Base-by-base conservation (phyloP, 768 basidiomycete species). In the Macrolepiota fuliginosa region DNA sequence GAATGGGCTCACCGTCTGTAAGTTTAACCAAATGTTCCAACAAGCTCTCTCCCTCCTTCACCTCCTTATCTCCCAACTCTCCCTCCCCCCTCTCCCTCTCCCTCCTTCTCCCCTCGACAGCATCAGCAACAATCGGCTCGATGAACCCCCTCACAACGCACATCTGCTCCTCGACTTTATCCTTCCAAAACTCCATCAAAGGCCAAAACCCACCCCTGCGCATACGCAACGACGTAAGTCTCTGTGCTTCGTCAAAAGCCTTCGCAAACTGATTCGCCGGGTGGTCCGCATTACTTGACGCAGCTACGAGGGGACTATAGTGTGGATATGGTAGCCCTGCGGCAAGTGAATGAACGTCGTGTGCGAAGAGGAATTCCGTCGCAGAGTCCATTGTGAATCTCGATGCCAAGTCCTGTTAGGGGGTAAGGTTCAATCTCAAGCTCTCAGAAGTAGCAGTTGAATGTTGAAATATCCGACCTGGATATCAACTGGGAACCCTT, bases 301-400 rank as follows among this genome's bases (percentile, higher is more conserved):
- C 46, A 39, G 64, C 65, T 37, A 61, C 65, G n/a, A 65, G 65
- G 25, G 68, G 60, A 5, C 74, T 68, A 57, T 71, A 61, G 56
- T 71, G 50, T 1, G 85, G 83, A 64, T 84, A 83, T 0, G 83
- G 77, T 0, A 86, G 73, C 4, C 76, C 77, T 0, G 76, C 81
- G 4, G 73, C 73, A 22, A 85, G 79, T 3, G 81, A 81, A 46
- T 68, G 69, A 13, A 85, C 78, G 52, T 79, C 73, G 32, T 79
- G 70, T 27, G 77, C 80, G 63, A 86, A 85, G 29, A 87, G 77
- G 64, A 86, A 88, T 49, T 84, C 81, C 0, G 84, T 79, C 1
- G 83, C 84, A 0, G 82, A 80, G 68, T 87, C 86, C 54, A 87
- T 72, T 0, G 86, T 87, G 69, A 86, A 88, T 1, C 84, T 78